Base-by-base conservation (phyloP, 352 stramenopile genomes). In the Peronospora belbahrii region DNA sequence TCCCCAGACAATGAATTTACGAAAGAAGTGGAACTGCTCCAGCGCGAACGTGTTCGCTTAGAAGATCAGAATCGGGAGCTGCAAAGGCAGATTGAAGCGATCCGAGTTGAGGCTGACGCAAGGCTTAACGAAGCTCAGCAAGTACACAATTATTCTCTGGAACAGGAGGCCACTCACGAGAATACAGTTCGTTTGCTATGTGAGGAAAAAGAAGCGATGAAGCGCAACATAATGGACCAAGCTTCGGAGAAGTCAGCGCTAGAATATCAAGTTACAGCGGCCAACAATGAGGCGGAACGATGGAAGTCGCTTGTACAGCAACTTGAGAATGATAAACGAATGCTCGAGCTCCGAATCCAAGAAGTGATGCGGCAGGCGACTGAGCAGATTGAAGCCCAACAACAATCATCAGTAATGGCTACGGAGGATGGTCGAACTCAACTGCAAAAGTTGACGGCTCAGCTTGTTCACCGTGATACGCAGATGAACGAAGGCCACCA, bases 181-280 rank as follows among this genome's bases (percentile, higher is more conserved):
- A 64, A 69, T 31, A 66, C 65, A 7, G 65, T 83, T 6, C 70
- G 67, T 6, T 67, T 55, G 18, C 46, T 89, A 17, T 56, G 64
- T 42, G 58, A 65, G 13, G 77, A 89, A 32, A 89, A 85, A 39
- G 74, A 87, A 48, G 72, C 79, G 7, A 33, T 74, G 40, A 80
- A 66, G 18, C 68, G 68, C 17, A 77, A 66, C 6, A 51, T 85
- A 15, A 51, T 59, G 28, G 48, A 56, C 0, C 41, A 85, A 5
- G 56, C 59, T n/a, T 64, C 60, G 2, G 71, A 88, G 37, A 85
- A 83, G 30, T 39, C 67, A 2, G 46, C 56, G 9, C 38, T 85
- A 11, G 74, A 87, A 44, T 56, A 53, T 22, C 72, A 88, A 46
- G 17, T 84, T 24, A 33, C 48, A 13, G 62, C 63, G 19, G 64